phyloP scores from a whole-genome alignment of 345 rosid species.

The Salix koriyanagi region DNA sequence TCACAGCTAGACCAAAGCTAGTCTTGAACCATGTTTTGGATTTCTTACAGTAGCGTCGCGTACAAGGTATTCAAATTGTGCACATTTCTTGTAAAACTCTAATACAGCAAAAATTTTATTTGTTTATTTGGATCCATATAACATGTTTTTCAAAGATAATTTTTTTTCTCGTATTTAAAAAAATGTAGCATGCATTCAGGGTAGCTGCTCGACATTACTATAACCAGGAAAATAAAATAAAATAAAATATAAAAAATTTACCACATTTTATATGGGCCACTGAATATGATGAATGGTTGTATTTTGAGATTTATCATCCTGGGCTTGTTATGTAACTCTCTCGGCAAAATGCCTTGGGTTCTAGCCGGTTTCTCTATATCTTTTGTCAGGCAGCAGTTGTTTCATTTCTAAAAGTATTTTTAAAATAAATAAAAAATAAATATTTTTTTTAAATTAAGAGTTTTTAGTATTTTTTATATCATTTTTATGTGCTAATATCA shows the following conservation, averaged over 20 bases:
- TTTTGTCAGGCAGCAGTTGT: neutral
- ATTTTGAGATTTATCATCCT: neutral
- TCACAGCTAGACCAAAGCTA: conserved; percentile 8
- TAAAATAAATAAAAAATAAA: no score
- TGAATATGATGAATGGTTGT: neutral
- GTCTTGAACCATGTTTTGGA: neutral
- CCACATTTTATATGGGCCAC: neutral
- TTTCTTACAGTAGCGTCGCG: neutral
- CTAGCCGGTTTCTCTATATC: neutral
- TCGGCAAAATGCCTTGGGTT: neutral
- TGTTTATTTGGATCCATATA: no score
- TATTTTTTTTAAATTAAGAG: no score
- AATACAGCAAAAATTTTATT: no score
- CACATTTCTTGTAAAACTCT: no score
- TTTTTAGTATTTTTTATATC: no score
- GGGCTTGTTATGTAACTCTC: neutral
- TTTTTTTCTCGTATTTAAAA: no score
- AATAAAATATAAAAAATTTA: no score
- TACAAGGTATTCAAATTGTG: no score
- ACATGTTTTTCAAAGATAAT: no score
- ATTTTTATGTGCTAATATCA: no score
- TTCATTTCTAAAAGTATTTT: no score
- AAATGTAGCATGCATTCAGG: neutral
- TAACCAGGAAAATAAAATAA: neutral
- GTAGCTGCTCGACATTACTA: neutral